Conservation (phyloP, 2,329 filamentous ascomycete species). For the Arthrobotrys musiformis region DNA sequence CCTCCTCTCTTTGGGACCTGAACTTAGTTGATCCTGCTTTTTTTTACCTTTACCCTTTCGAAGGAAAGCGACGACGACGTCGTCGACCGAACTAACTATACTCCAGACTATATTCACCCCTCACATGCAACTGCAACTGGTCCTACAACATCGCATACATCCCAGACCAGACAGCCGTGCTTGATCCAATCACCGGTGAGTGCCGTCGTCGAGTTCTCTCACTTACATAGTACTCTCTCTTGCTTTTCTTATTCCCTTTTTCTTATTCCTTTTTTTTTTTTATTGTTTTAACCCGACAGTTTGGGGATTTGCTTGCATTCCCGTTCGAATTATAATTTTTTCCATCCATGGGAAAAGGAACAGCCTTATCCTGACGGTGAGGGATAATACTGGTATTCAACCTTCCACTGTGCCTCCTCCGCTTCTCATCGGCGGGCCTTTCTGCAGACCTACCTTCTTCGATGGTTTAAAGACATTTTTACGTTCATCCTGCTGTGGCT, state of each 20-base stretch:
- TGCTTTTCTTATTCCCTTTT: not conserved
- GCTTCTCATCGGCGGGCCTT: constrained; percentile 47
- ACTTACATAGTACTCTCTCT: not conserved
- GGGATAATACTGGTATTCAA: constrained; percentile 53
- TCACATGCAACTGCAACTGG: constrained; percentile 53
- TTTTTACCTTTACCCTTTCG: constrained; percentile 28
- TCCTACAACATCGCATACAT: constrained; percentile 40
- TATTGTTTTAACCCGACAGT: constrained; percentile 30
- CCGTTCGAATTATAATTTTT: constrained; percentile 52
- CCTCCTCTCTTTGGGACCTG: constrained; percentile 29
- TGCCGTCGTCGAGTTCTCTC: constrained; percentile 18
- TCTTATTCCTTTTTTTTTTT: not conserved
- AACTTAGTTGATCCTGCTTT: constrained; percentile 33
- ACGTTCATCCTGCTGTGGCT: constrained; percentile 48
- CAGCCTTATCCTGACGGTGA: constrained; percentile 56
- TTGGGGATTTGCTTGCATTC: constrained; percentile 54
- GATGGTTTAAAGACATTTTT: constrained; percentile 35
- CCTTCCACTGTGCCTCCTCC: constrained; percentile 54
- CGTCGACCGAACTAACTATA: constrained; percentile 35
- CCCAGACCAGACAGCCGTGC: constrained; percentile 41
- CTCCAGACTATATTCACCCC: constrained; percentile 34
- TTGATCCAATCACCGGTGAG: constrained; percentile 52
- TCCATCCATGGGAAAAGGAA: constrained; percentile 55
- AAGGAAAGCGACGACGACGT: constrained; percentile 18
- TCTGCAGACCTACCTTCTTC: constrained; percentile 46